A percentile compares a stretch with the other conserved stretches of the same genome.
Conservation (phyloP, 2,329 filamentous ascomycete species). For the Aspergillus terreus region DNA sequence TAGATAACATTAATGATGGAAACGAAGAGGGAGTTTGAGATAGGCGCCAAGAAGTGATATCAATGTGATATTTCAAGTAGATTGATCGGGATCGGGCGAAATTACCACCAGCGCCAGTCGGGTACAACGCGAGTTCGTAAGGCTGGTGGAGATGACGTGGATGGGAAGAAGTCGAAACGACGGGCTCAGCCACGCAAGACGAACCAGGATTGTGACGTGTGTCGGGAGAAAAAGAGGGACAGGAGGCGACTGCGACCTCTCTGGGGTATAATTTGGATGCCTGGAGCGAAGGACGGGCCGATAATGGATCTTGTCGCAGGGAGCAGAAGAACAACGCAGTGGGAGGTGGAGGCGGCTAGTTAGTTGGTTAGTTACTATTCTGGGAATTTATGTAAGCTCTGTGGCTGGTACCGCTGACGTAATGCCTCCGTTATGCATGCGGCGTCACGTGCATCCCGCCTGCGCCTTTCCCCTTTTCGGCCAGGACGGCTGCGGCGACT, state of each 20-base stretch:
- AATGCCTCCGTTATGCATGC: not conserved
- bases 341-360: not conserved
- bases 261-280: not conserved
- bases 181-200: constrained; percentile 1
- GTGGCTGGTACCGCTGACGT: not conserved
- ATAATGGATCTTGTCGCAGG: not conserved
- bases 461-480: constrained; percentile 15
- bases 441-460: constrained; percentile 17
- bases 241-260: constrained; percentile 3
- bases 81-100: not conserved
- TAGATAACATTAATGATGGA: not conserved
- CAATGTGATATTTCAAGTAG: not conserved
- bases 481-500: constrained; percentile 11
- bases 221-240: not conserved
- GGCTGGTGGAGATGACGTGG: constrained; percentile 14
- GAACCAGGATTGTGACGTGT: constrained; percentile 2
- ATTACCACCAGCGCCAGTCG: not conserved
- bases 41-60: not conserved
- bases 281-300: not conserved
- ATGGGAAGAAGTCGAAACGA: constrained; percentile 1
- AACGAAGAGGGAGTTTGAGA: not conserved
- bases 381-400: not conserved
- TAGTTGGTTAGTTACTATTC: not conserved
- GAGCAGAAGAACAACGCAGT: not conserved
- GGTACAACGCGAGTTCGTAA: not conserved